These are phyloP conservation scores for Ceratocystis albifundus DNA, from an alignment of 2,329 filamentous ascomycete species.

Conservation along the genomic window DNA sequence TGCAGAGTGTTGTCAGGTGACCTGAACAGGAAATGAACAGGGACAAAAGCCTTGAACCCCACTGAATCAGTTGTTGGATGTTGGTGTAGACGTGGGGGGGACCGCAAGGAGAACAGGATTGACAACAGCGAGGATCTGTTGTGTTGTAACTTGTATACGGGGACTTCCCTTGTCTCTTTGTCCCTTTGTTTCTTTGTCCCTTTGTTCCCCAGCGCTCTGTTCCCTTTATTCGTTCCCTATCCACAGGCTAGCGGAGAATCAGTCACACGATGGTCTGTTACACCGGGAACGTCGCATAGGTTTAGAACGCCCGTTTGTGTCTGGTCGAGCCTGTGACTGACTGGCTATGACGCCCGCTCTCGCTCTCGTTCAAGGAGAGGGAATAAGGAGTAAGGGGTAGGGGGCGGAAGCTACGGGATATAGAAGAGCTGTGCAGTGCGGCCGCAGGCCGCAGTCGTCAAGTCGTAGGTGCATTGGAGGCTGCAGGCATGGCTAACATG, in stretches of 20 bases:
- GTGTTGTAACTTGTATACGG: neutral
- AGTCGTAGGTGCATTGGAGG: neutral
- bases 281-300: neutral
- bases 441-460: neutral
- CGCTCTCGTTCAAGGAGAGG: neutral
- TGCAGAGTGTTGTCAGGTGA: slow-evolving; percentile 5
- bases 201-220: neutral
- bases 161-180: neutral
- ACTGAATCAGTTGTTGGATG: neutral
- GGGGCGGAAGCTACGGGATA: neutral
- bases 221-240: neutral
- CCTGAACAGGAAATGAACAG: neutral
- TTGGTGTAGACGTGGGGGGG: slow-evolving; percentile 2
- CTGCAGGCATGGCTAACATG: neutral
- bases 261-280: neutral
- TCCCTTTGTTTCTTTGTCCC: neutral
- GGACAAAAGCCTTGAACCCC: neutral
- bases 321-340: neutral
- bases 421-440: neutral
- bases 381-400: no score
- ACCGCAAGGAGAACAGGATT: neutral
- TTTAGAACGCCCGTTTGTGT: neutral
- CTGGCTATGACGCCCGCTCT: neutral
- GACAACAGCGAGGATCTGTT: neutral
- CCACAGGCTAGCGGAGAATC: neutral